These are phyloP conservation scores for Nitzschia inconspicua DNA, from an alignment of 108 stramenopile genomes.

Conservation along the genomic window DNA sequence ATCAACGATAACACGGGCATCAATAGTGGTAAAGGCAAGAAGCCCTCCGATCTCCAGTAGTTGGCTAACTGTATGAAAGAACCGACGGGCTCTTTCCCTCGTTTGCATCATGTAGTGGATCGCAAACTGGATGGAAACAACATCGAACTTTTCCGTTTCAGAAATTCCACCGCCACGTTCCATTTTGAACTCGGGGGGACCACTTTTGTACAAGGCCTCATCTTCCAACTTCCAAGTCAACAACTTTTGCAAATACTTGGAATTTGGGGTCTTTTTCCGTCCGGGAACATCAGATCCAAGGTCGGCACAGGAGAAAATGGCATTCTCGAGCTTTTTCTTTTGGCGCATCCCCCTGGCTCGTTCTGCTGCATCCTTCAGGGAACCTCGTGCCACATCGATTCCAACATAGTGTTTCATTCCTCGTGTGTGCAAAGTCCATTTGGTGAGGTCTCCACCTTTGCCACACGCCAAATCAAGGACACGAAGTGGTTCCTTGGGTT, in stretches of 20 bases:
- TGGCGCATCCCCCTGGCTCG: slow-evolving; percentile 69
- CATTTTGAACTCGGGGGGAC: slow-evolving; percentile 56
- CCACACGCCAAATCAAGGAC: slow-evolving; percentile 98
- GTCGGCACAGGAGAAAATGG: slow-evolving; percentile 78
- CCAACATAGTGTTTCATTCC: slow-evolving; percentile 83
- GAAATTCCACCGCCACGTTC: slow-evolving; percentile 67
- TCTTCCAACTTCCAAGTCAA: slow-evolving; percentile 68
- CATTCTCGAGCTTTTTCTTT: slow-evolving; percentile 41
- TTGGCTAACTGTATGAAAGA: slow-evolving; percentile 87
- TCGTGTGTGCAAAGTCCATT: slow-evolving; percentile 79
- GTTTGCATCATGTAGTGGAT: slow-evolving; percentile 98
- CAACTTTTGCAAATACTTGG: slow-evolving; percentile 65
- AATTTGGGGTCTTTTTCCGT: slow-evolving; percentile 37
- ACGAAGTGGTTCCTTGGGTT: slow-evolving; percentile 52
- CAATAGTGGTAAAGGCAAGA: slow-evolving; percentile 95
- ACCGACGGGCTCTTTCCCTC: slow-evolving; percentile 72
- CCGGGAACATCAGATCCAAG: slow-evolving; percentile 90
- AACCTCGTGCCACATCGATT: slow-evolving; percentile 94
- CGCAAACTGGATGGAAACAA: slow-evolving; percentile 97
- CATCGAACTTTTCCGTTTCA: slow-evolving; percentile 78
- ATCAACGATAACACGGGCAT: slow-evolving; percentile 79
- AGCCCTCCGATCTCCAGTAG: slow-evolving; percentile 87
- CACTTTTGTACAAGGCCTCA: slow-evolving; percentile 50
- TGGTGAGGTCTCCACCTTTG: slow-evolving; percentile 97
- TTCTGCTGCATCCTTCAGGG: slow-evolving; percentile 88